Conservation (phyloP, 2,329 filamentous ascomycete species). For the Claviceps sp. region DNA sequence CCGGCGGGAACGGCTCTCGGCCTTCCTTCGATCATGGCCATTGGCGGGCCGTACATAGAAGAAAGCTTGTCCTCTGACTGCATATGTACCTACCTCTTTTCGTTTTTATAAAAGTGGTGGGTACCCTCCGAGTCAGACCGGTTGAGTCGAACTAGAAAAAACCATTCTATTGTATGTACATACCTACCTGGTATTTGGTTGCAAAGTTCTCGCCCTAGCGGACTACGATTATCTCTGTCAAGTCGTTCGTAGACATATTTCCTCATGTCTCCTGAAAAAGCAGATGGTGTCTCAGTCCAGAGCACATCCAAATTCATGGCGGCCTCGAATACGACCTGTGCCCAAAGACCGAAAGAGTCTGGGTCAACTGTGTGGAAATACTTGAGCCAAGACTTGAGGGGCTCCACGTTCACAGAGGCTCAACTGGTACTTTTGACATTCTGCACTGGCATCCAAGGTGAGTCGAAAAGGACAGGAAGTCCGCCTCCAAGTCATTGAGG, state of each 20-base stretch:
- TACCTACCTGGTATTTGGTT: background rate
- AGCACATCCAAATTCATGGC: background rate
- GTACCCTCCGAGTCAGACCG: background rate
- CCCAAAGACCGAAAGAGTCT: background rate
- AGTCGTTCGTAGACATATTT: background rate
- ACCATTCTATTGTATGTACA: background rate
- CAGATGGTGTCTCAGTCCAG: background rate
- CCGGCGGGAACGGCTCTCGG: constrained; percentile 1
- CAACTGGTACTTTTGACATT: constrained; percentile 35
- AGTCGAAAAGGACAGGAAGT: background rate
- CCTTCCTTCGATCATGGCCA: background rate
- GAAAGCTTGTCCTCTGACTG: background rate
- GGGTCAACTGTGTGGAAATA: constrained; percentile 5
- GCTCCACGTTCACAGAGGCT: constrained; percentile 28
- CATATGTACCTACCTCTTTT: too few species aligned
- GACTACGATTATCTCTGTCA: background rate
- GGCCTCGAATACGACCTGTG: background rate
- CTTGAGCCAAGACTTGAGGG: constrained; percentile 19
- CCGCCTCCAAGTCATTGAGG: background rate
- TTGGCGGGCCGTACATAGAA: background rate
- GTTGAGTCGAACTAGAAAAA: background rate
- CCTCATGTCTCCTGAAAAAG: background rate
- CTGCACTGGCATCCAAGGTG: constrained; percentile 37
- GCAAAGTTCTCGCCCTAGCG: background rate
- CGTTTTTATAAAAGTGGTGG: background rate